These are phyloP conservation scores for Dendrobium catenatum DNA, from an alignment of 106 monocot species.

Conservation along the genomic window DNA sequence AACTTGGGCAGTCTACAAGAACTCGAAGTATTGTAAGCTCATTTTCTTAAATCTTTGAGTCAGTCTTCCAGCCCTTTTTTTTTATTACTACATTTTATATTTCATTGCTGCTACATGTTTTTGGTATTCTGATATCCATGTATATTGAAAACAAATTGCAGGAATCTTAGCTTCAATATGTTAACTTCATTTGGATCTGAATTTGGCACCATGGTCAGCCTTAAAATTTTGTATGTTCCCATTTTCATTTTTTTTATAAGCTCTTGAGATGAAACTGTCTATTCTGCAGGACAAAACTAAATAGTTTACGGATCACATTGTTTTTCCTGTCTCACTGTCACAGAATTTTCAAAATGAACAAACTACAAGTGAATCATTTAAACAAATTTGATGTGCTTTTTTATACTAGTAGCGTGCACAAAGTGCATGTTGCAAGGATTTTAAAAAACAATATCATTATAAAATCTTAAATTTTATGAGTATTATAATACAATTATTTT, in stretches of 20 bases:
- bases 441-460: too few relatives aligned
- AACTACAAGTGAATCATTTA: too few relatives aligned
- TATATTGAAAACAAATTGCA: conserved; percentile 9
- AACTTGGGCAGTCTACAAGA: conserved; percentile 48
- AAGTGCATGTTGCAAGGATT: too few relatives aligned
- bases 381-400: too few relatives aligned
- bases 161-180: conserved; percentile 57
- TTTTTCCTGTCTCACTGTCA: too few relatives aligned
- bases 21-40: conserved; percentile 34
- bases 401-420: too few relatives aligned
- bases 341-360: too few relatives aligned
- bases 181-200: conserved; percentile 48
- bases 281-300: background rate
- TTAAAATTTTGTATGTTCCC: conserved; percentile 43
- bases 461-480: too few relatives aligned
- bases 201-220: conserved; percentile 30
- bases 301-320: too few relatives aligned
- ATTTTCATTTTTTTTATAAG: background rate
- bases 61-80: background rate
- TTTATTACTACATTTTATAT: background rate
- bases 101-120: background rate
- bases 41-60: background rate
- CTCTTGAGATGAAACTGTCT: background rate
- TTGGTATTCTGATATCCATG: too few relatives aligned
- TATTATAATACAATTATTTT: too few relatives aligned